Conservation (phyloP, 1,284 basidiomycete genomes). For the Rhodotorula sp. region DNA sequence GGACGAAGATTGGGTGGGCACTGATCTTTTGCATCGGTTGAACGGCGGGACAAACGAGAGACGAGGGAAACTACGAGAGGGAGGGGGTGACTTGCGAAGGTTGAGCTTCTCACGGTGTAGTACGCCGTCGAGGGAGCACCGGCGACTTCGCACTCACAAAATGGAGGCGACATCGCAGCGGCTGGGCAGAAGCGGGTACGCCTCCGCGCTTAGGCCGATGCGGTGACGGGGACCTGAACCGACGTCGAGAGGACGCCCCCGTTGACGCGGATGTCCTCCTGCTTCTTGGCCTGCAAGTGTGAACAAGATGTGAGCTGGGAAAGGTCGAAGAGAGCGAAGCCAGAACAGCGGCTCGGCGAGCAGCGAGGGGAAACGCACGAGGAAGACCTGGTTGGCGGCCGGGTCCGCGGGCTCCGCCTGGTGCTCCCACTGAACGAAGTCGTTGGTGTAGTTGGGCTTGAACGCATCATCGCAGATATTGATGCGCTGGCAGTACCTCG, state of each 20-base stretch:
- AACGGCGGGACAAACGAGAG: background rate
- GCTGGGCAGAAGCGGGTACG: too few species aligned
- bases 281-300: slow-evolving; percentile 11
- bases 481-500: slow-evolving; percentile 45
- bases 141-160: too few species aligned
- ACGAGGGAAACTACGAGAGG: background rate
- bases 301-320: too few species aligned
- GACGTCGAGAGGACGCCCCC: slow-evolving; percentile 16
- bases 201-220: background rate
- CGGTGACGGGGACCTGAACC: background rate
- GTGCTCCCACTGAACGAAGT: slow-evolving; percentile 29
- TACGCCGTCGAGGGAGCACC: too few species aligned
- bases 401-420: slow-evolving; percentile 23
- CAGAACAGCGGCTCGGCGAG: too few species aligned
- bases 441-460: slow-evolving; percentile 53
- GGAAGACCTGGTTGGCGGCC: slow-evolving; percentile 21
- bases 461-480: slow-evolving; percentile 50
- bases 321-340: background rate
- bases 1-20: too few species aligned
- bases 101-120: too few species aligned
- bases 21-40: background rate
- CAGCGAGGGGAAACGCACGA: slow-evolving; percentile 3
- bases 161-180: too few species aligned
- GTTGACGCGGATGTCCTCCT: slow-evolving; percentile 15
- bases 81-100: background rate